These are phyloP conservation scores for Sistotremastrum niveocremeum DNA, from an alignment of 768 basidiomycete species.

Conservation along the genomic window DNA sequence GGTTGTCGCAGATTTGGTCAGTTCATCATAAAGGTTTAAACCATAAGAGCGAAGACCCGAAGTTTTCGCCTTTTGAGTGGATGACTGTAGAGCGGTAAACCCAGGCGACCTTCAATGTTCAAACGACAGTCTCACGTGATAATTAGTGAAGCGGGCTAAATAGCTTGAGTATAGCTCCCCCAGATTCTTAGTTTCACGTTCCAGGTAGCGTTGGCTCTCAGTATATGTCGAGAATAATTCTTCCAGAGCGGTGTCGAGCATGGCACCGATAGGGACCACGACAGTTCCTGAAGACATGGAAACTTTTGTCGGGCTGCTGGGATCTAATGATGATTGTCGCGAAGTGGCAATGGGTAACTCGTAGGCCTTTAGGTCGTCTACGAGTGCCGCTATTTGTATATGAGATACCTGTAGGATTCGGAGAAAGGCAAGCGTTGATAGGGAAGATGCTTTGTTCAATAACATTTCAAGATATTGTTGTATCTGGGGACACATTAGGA, in stretches of 20 bases:
- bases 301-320: conserved; percentile 2
- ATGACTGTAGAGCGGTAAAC: conserved; percentile 28
- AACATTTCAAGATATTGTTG: conserved; percentile 93
- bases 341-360: conserved; percentile 62
- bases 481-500: conserved; percentile 39
- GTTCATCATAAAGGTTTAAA: conserved; percentile 28
- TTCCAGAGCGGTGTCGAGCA: conserved; percentile 94
- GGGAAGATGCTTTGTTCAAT: conserved; percentile 54
- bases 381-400: conserved; percentile 56
- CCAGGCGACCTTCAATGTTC: background rate
- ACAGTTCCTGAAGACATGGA: conserved; percentile 21
- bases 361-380: conserved; percentile 86
- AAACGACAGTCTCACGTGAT: conserved; percentile 49
- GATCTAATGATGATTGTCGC: conserved; percentile 45
- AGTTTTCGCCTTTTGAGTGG: conserved; percentile 52
- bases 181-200: conserved; percentile 78
- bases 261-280: conserved; percentile 51
- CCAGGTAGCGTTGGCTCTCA: conserved; percentile 84
- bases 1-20: conserved; percentile 48
- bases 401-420: conserved; percentile 85
- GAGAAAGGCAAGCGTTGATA: conserved; percentile 83
- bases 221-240: conserved; percentile 91
- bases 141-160: conserved; percentile 66
- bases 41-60: conserved; percentile 82
- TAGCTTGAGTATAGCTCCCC: conserved; percentile 64